These are phyloP conservation scores for Pseudocercospora musae DNA, from an alignment of 2,329 filamentous ascomycete genomes.

Conservation along the genomic window DNA sequence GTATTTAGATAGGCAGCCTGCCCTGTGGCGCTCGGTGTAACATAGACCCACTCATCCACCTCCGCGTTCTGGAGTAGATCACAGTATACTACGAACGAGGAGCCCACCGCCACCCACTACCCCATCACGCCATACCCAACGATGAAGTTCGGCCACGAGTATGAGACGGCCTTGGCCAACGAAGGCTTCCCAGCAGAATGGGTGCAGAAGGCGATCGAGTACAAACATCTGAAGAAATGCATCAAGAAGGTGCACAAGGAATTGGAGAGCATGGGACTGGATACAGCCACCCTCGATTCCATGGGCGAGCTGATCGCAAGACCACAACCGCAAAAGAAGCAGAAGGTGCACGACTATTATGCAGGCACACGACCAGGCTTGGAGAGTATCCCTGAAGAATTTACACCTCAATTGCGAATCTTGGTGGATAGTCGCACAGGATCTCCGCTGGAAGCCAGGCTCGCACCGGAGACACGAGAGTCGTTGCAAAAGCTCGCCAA, in stretches of 20 bases:
- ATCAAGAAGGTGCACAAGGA: conserved; percentile 76
- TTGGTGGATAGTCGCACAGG: conserved; percentile 65
- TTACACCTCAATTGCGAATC: conserved; percentile 68
- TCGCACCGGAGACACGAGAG: conserved; percentile 62
- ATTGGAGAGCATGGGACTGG: conserved; percentile 67
- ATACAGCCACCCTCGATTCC: conserved; percentile 64
- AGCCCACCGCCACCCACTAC: not conserved
- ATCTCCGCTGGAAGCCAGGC: conserved; percentile 63
- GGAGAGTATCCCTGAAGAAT: conserved; percentile 34
- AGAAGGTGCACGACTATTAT: conserved; percentile 20
- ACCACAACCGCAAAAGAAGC: conserved; percentile 6
- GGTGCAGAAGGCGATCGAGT: conserved; percentile 74
- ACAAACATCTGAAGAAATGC: conserved; percentile 82
- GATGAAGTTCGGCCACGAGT: conserved; percentile 88
- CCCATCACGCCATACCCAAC: not conserved
- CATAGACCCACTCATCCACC: not conserved
- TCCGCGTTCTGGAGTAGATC: not conserved
- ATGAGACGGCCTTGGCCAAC: conserved; percentile 64
- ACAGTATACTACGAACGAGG: not conserved
- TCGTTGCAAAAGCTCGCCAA: conserved; percentile 61
- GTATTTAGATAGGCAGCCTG: not conserved
- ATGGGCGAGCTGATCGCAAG: conserved; percentile 51
- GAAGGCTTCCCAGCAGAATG: conserved; percentile 72
- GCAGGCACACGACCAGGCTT: conserved; percentile 25
- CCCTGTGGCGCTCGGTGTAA: not conserved